Conservation (phyloP, 768 basidiomycete species). For the Piloderma croceum region DNA sequence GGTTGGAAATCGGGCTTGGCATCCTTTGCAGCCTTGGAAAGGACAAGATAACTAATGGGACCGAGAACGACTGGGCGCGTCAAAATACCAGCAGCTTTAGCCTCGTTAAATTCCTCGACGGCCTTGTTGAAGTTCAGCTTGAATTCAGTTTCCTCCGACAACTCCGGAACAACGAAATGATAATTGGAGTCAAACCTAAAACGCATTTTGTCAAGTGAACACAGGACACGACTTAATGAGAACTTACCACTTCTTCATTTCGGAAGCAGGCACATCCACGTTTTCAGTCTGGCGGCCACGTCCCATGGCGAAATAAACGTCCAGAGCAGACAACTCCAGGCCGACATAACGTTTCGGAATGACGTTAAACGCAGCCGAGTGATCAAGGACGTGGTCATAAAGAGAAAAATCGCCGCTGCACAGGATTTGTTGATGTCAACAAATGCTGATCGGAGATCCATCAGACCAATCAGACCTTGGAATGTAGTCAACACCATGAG, state of each 20-base stretch:
- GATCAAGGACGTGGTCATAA: slow-evolving; percentile 98
- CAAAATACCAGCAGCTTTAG: slow-evolving; percentile 77
- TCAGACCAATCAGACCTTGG: slow-evolving; percentile 63
- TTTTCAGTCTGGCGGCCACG: slow-evolving; percentile 93
- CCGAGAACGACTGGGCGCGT: slow-evolving; percentile 97
- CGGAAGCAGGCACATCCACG: slow-evolving; percentile 94
- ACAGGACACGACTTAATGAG: not conserved
- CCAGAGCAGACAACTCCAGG: slow-evolving; percentile 80
- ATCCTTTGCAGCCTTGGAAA: slow-evolving; percentile 87
- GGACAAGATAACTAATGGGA: slow-evolving; percentile 89
- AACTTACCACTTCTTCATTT: slow-evolving; percentile 99
- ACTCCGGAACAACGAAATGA: slow-evolving; percentile 97
- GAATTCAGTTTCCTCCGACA: slow-evolving; percentile 86
- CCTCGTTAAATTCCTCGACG: slow-evolving; percentile 91
- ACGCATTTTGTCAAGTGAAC: slow-evolving; percentile 6
- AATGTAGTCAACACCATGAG: slow-evolving; percentile 80
- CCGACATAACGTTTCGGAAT: slow-evolving; percentile 92
- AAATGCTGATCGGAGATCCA: no score
- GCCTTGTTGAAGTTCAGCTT: slow-evolving; percentile 95
- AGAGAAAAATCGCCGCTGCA: slow-evolving; percentile 94
- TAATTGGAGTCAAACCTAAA: slow-evolving; percentile 97
- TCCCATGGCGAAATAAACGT: slow-evolving; percentile 98
- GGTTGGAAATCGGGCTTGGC: slow-evolving; percentile 83
- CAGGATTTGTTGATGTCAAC: no score
- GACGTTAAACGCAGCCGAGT: slow-evolving; percentile 92